Base-by-base conservation (phyloP, 352 stramenopile species). In the Thalassiosira delicatula region DNA sequence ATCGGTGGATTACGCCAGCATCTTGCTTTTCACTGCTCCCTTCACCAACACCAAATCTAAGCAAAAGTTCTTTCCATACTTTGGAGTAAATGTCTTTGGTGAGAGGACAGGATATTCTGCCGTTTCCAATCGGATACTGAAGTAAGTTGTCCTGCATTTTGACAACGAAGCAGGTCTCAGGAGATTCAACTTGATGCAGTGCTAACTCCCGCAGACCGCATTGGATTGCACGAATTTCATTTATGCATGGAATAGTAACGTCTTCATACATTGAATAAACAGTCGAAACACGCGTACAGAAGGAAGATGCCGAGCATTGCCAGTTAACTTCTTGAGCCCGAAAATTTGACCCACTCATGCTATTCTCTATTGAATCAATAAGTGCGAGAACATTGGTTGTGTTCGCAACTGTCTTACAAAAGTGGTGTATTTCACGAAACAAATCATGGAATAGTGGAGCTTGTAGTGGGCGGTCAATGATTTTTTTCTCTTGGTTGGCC, bases 371-470 rank as follows among this genome's bases (percentile, higher is more conserved):
- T 33, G 70, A 62, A 29, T 88, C 73, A 46, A 85, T 37, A 49
- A 93, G 53, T 40, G n/a, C 49, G 40, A 88, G 23, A 37, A 94
- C 78, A 30, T 80, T 90, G 11, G 54, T 70, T 30, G 63, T 29
- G 33, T 78, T 90, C 73, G 84, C 85, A 32, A 92, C 70, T 29
- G 82, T 86, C 67, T 75, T 92, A n/a, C 73, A 87, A 65, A 94
- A 95, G 33, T 90, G 79, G 57, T 97, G 89, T 42, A 96, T 91
- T 46, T 94, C 89, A 32, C 84, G 88, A 89, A 96, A 98, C 32
- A 96, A 90, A 37, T 95, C 87, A 80, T 86, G 63, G 60, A 94
- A 95, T 14, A 69, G 66, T 37, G 84, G 77, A 35, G 88, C 83
- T 19, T 83, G 75, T 56, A 79, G 87, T 9, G 95, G 92, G 40